A percentile compares a stretch with the other conserved stretches of the same genome.
phyloP scores from a whole-genome alignment of 2,329 filamentous ascomycete genomes.

The Xenosphaeropsis pyriputrescens region DNA sequence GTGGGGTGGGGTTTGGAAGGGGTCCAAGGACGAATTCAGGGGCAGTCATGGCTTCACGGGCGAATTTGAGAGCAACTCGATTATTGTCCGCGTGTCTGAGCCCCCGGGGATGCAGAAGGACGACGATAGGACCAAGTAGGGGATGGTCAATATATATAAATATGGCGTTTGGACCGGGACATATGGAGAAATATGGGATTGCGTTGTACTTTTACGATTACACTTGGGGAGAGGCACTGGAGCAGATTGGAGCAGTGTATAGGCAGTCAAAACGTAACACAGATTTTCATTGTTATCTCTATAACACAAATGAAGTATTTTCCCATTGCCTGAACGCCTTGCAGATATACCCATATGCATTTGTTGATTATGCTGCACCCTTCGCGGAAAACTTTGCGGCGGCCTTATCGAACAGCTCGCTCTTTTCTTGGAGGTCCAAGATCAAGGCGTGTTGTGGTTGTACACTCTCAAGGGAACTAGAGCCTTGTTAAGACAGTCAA shows the following conservation, averaged over 20 bases:
- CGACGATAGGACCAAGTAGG: not conserved
- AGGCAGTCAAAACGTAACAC: too few relatives aligned
- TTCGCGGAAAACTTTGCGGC: slow-evolving; percentile 78
- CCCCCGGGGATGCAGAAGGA: too few relatives aligned
- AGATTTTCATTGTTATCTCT: too few relatives aligned
- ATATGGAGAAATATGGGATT: too few relatives aligned
- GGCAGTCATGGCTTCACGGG: slow-evolving; percentile 1
- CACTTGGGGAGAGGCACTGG: too few relatives aligned
- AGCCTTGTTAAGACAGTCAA: slow-evolving; percentile 8
- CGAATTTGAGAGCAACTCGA: slow-evolving; percentile 5
- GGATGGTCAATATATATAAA: not conserved
- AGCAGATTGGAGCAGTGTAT: too few relatives aligned
- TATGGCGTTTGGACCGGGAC: too few relatives aligned
- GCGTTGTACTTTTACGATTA: too few relatives aligned
- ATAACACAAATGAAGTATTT: too few relatives aligned
- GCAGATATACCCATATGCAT: too few relatives aligned
- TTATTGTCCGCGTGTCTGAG: not conserved
- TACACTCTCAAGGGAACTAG: slow-evolving; percentile 23
- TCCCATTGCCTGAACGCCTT: too few relatives aligned
- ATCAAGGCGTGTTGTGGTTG: slow-evolving; percentile 59
- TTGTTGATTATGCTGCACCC: slow-evolving; percentile 37
- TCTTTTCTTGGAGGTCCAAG: slow-evolving; percentile 69
- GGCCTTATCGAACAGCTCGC: slow-evolving; percentile 71
- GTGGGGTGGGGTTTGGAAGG: slow-evolving; percentile 21
- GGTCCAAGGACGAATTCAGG: slow-evolving; percentile 2